Evolutionary conservation across 495 filamentous ascomycete genomes (phyloP), one percentile per base, ranked within the genome.

Genomic region (Aspergillus saccharolyticus): DNA sequence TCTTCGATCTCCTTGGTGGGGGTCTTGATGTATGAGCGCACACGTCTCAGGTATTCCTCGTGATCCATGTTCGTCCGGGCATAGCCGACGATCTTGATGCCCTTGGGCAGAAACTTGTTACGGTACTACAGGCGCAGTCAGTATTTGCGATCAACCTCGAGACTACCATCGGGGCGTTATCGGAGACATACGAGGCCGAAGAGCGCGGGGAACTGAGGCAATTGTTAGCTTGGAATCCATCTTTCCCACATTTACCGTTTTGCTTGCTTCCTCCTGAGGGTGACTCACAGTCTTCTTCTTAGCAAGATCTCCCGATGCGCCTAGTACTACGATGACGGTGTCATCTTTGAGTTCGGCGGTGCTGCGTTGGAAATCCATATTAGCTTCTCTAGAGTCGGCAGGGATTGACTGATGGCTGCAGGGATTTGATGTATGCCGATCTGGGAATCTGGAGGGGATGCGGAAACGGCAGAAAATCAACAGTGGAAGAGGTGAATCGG

Each of bases 51-150:
- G 76, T 89, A 97, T 73, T 97, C 95, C 61, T 89, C 87, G 68
- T 90, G 90, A 78, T 97, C 92, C 95, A 99, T 99, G 79, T 96
- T 96, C 62, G 95, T 99, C 68, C 95, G 86, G 60, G 95, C 95
- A 89, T 99, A 99, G 79, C 95, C 95, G 66, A 99, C 85, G 70
- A 99, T 96, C 71, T 86, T 89, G 75, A 96, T 92, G 72, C 94
- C 90, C 78, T 96, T 96, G 60, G 94, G 94, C 18, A 97, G 88
- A 80, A 97, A 98, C 71, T 96, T 90, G 79, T 98, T 97, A 66
- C 94, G 90, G 76, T 91, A 93, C 93, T 97, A 70, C 55, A 59
- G 51, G 20, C 24, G 51, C 50, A 61, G 72, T 73, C 67, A 55
- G 65, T 60, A 59, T 30, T 20, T 45, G 52, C 48, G 17, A 42